A percentile compares a stretch with the other conserved stretches of the same genome.
Evolutionary conservation across 2,329 filamentous ascomycete genomes (phyloP).

Genomic region (Lachnellula hyalina): DNA sequence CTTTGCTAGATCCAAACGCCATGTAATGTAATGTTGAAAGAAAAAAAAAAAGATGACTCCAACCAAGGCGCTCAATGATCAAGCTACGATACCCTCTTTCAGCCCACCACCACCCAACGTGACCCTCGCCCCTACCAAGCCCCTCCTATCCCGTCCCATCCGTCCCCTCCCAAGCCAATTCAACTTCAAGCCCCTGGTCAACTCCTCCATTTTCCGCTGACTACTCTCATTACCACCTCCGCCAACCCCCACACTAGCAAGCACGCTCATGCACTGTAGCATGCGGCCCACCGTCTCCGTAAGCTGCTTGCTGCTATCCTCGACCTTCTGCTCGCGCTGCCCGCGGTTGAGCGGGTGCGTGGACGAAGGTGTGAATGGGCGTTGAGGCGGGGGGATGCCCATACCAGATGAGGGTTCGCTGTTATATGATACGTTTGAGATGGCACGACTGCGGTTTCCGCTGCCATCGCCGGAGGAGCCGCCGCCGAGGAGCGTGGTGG

Average conservation of each 20-base stretch:
- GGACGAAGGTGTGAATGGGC: conserved; percentile 28
- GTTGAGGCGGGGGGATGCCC: conserved; percentile 23
- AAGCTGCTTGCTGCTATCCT: conserved; percentile 66
- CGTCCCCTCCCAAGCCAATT: conserved; percentile 93
- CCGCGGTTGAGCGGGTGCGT: conserved; percentile 21
- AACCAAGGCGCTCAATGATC: too few relatives aligned
- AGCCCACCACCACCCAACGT: not conserved
- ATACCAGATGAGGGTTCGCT: conserved; percentile 32
- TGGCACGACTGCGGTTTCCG: conserved; percentile 67
- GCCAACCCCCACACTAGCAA: conserved; percentile 61
- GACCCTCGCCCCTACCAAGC: conserved; percentile 58
- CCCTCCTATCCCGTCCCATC: conserved; percentile 82
- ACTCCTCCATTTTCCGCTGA: conserved; percentile 73
- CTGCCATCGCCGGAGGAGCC: conserved; percentile 46
- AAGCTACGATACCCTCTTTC: too few relatives aligned
- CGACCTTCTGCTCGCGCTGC: conserved; percentile 41
- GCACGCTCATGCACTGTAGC: conserved; percentile 91
- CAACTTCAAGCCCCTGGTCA: conserved; percentile 84
- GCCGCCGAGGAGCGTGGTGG: conserved; percentile 65
- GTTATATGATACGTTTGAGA: conserved; percentile 74
- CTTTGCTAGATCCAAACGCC: too few relatives aligned
- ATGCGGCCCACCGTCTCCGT: conserved; percentile 93
- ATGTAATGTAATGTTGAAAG: too few relatives aligned
- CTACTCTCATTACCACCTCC: conserved; percentile 55
- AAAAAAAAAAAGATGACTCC: too few relatives aligned